Conservation (phyloP, 2,329 filamentous ascomycete genomes). For the Fusarium sp. region DNA sequence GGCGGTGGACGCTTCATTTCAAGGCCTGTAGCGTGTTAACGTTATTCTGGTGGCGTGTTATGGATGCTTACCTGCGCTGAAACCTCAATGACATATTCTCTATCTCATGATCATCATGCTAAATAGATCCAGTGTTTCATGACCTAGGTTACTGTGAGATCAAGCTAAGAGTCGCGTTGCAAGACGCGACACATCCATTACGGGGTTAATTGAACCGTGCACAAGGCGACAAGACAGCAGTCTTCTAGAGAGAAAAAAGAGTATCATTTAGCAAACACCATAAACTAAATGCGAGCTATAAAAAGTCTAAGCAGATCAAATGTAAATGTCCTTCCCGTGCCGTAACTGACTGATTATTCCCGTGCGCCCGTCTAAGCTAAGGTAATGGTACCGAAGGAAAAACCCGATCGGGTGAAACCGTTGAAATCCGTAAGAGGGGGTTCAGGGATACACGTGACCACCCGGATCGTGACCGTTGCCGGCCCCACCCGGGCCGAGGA, state of each 20-base stretch:
- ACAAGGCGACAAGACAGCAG: neutral
- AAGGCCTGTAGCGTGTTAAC: neutral
- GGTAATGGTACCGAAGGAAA: neutral
- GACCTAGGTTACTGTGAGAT: too few relatives aligned
- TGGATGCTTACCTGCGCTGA: neutral
- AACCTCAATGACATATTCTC: neutral
- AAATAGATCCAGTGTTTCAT: neutral
- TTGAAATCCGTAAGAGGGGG: neutral
- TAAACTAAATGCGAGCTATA: slow-evolving; percentile 24
- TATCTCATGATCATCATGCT: neutral
- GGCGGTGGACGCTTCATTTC: neutral
- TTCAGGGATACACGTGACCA: slow-evolving; percentile 26
- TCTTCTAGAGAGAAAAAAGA: neutral
- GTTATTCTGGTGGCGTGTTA: neutral
- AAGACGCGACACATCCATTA: neutral
- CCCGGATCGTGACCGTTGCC: slow-evolving; percentile 24
- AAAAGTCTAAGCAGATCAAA: slow-evolving; percentile 19
- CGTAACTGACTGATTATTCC: neutral
- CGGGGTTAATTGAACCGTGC: neutral
- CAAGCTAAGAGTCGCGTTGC: neutral
- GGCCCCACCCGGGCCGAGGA: slow-evolving; percentile 28
- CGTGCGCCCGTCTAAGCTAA: neutral
- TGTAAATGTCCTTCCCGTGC: neutral
- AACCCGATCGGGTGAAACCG: slow-evolving; percentile 20
- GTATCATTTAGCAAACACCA: slow-evolving; percentile 23